Evolutionary conservation across 2,329 filamentous ascomycete species (phyloP).

Genomic region (Talaromyces pinophilus): DNA sequence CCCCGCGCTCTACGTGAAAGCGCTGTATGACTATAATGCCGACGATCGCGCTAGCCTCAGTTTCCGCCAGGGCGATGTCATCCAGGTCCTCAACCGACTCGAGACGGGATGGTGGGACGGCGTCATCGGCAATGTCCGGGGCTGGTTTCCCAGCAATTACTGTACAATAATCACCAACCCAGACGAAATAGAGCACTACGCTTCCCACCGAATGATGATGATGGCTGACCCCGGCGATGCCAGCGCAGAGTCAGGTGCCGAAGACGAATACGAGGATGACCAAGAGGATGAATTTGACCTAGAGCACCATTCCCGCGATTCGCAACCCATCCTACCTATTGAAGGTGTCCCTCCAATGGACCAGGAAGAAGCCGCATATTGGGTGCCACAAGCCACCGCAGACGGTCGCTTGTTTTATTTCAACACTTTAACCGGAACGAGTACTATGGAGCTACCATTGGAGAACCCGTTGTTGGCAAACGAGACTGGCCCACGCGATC

Average conservation of each 20-base stretch:
- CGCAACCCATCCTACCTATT: conserved; percentile 63
- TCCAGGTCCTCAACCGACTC: conserved; percentile 96
- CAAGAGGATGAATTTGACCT: conserved; percentile 69
- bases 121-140: conserved; percentile 91
- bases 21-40: conserved; percentile 96
- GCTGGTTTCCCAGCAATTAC: conserved; percentile 99
- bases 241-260: conserved; percentile 52
- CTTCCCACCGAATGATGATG: conserved; percentile 52
- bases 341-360: conserved; percentile 66
- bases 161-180: conserved; percentile 80
- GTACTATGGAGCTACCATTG: conserved; percentile 88
- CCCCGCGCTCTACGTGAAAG: conserved; percentile 77
- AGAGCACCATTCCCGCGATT: conserved; percentile 62
- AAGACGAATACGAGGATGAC: conserved; percentile 65
- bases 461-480: conserved; percentile 80
- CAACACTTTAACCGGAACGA: conserved; percentile 95
- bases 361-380: conserved; percentile 89
- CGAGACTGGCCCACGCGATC: conserved; percentile 83
- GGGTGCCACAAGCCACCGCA: conserved; percentile 95
- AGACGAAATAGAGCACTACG: conserved; percentile 68
- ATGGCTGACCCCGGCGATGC: conserved; percentile 52
- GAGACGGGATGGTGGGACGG: conserved; percentile 99
- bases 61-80: conserved; percentile 95
- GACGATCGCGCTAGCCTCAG: conserved; percentile 96
- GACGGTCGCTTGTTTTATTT: conserved; percentile 96